Evolutionary conservation across 2,329 filamentous ascomycete species (phyloP), one percentile per base, ranked within the genome.

Genomic region (Aureobasidium sp.): DNA sequence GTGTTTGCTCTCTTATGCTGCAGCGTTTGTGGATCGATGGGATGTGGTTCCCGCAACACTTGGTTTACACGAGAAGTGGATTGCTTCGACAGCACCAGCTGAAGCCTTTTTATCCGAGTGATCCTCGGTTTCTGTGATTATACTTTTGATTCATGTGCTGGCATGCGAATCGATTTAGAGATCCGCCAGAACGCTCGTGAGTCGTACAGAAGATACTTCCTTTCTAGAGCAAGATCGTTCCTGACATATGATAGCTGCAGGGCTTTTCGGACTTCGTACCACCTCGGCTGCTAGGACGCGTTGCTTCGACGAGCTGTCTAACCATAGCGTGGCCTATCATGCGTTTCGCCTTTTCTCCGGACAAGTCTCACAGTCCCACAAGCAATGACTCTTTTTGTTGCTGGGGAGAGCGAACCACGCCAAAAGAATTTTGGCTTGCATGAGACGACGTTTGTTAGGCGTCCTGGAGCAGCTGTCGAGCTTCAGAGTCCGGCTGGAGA

Each of bases 1-100:
- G 53, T 57, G 27, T 57, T 57, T 46, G 53, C 53, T 44, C 12
- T 51, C 29, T 51, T 27, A 46, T 46, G 43, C 43, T 46, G 24
- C 5, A 12, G 9, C 24, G 24, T 27, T 44, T 46, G 43, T 27
- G 43, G 24, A 17, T 26, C 13, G 43, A 27, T 46, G 43, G 24
- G 41, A 24, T 24, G n/a, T 44, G 41, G 41, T 24, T 44, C 6
- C 17, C 8, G 43, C 20, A 12, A 17, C 4, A 27, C 20, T 46
- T 46, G 43, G 17, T 27, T 7, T 27, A 46, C 43, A 46, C 43
- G 43, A 50, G 27, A 34, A 50, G 47, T 50, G 47, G 47, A 50
- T 20, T 50, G 26, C 27, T 12, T 34, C 9, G 3, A 29, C 27
- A 20, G 27, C 32, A 17, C 7, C 10, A 6, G n/a, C 8, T 50